Base-by-base conservation (phyloP, 306 rosid species). In the Fragaria iinumae region DNA sequence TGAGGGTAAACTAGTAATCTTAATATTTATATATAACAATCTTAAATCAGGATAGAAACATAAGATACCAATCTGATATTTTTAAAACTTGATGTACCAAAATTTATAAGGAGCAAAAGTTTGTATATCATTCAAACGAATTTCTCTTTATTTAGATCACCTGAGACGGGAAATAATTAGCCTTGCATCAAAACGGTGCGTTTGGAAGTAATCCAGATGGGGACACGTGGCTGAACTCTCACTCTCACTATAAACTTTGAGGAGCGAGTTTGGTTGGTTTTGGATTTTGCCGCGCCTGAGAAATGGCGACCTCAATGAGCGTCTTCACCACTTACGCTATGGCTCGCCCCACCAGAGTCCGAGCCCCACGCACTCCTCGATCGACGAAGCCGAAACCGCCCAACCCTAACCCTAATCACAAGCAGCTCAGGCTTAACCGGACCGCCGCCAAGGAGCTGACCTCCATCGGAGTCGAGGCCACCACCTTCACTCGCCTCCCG, bases 401-500 rank as follows among this genome's bases (percentile, higher is more conserved):
- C 23, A 87, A 50, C 56, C 83, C 79, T 23, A 84, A 86, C 69
- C 39, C 75, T 68, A 34, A 76, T 63, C 34, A 71, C 56, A 82
- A 43, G 41, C 72, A 53, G 56, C 73, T 63, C 8, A 79, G 77
- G 23, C 16, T 47, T 11, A 47, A 80, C n/a, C 79, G 67, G 6
- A 21, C 25, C 79, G 83, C 68, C 81, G 78, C 60, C 64, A 83
- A 76, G 80, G 88, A 77, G 57, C 67, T 62, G 36, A 67, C 67
- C 72, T 89, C 68, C 67, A 41, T 84, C 7, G 92, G 91, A 74
- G 87, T 88, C 70, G 95, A 90, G 73, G 93, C 98, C 76, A 92
- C 93, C 74, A 95, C 96, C 78, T 92, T 81, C 87, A 88, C 91
- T 27, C 90, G 97, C 66, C 89, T 94, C 18, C 98, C 97, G 3